Conservation (phyloP, 23 red algal species). For the Chondrus crispus region DNA sequence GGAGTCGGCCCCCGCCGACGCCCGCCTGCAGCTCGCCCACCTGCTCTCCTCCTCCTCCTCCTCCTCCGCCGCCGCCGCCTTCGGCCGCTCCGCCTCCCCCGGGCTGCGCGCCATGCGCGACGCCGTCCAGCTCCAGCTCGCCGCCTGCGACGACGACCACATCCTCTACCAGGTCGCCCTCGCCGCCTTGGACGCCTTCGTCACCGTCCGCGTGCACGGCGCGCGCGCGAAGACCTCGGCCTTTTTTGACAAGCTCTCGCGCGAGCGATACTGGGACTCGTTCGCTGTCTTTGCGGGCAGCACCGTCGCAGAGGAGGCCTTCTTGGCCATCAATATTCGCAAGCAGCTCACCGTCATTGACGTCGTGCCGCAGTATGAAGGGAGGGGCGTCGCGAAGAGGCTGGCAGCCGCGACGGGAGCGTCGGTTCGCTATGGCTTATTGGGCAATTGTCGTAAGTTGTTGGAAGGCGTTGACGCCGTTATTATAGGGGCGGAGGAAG, state of each 20-base stretch:
- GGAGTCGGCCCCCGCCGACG: background rate
- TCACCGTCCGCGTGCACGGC: slow-evolving; percentile 24
- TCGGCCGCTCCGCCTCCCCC: background rate
- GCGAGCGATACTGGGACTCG: slow-evolving; percentile 9
- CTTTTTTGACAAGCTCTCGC: slow-evolving; percentile 26
- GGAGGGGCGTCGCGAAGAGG: background rate
- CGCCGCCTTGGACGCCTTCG: slow-evolving; percentile 7
- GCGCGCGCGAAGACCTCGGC: slow-evolving; percentile 44
- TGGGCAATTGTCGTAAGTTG: background rate
- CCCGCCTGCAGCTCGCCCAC: background rate
- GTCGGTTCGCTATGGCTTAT: background rate
- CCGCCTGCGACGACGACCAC: background rate
- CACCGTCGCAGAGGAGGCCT: slow-evolving; percentile 29
- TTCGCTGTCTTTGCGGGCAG: slow-evolving; percentile 20
- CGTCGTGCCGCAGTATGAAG: background rate
- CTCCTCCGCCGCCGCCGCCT: background rate
- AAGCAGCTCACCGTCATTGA: slow-evolving; percentile 46
- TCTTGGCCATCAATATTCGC: slow-evolving; percentile 21
- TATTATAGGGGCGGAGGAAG: slow-evolving; percentile 33
- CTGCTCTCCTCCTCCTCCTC: background rate
- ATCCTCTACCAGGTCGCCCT: slow-evolving; percentile 3
- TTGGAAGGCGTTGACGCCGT: slow-evolving; percentile 12
- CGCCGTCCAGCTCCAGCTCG: background rate
- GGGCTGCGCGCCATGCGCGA: slow-evolving; percentile 12
- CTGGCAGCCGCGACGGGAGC: slow-evolving; percentile 8